Evolutionary conservation across 148 eudicot genomes (phyloP), one percentile per base, ranked within the genome.

Genomic region (Chenopodium suecicum): DNA sequence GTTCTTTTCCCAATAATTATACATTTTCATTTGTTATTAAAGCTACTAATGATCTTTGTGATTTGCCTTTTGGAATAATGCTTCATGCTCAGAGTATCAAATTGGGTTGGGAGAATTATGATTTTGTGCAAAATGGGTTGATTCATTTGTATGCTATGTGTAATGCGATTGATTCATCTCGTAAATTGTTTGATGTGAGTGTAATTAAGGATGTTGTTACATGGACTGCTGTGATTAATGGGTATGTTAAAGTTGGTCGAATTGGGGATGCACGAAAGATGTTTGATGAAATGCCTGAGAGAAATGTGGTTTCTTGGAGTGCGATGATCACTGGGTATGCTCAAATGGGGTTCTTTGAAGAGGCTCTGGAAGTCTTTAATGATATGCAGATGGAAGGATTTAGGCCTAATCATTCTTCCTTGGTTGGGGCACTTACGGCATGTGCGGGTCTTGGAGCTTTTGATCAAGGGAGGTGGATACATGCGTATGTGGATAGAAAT

Each of bases 81-180:
- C 74, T 83, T 62, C 98, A 94, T 79, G 70, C 77, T 47, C 89
- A 84, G 27, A 84, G 79, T 71, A 63, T 93, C 9, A 91, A 86
- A 70, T 84, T 90, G 79, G 94, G 97, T n/a, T 92, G 97, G 97
- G 91, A 90, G 50, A 32, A 77, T 66, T 88, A 94, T 63, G 97
- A 90, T 88, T 94, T 91, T 83, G 97, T 94, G 46, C 91, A 78
- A 80, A 92, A 92, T 69, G 97, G 95, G 67, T 87, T 94, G 85
- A 83, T 94, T 4, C 97, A 94, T 87, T 84, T 91, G 79, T 94
- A 92, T 70, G 89, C 86, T 32, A 69, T 81, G 10, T 86, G 91
- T 81, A 78, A 81, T 17, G 83, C 63, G 50, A 73, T 91, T 74
- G 86, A 75, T 2, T 85, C 48, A 71, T 87, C 90, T 29, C 65